Evolutionary conservation across 2,329 filamentous ascomycete genomes (phyloP).

Genomic region (Phyllosticta capitalensis): DNA sequence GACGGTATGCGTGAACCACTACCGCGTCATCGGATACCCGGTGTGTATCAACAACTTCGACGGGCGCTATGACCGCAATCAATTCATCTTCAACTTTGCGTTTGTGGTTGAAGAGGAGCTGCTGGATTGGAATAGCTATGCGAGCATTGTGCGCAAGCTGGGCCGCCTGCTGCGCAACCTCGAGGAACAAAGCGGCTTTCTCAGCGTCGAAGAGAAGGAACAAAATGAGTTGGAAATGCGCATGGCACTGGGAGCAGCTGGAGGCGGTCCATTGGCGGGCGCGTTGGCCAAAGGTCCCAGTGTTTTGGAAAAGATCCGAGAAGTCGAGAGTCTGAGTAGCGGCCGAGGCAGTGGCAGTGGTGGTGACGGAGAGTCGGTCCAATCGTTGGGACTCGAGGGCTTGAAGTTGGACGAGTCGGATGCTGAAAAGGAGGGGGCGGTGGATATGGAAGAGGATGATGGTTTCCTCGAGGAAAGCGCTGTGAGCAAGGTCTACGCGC

Average conservation of each 20-base stretch:
- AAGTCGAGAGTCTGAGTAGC: background rate
- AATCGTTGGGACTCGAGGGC: constrained; percentile 1
- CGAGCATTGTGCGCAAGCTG: constrained; percentile 75
- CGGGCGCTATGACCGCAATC: constrained; percentile 76
- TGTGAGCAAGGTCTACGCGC: constrained; percentile 50
- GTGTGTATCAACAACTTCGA: constrained; percentile 67
- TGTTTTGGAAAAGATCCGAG: background rate
- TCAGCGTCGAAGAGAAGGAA: constrained; percentile 51
- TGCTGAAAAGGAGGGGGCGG: constrained; percentile 16
- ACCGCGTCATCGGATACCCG: constrained; percentile 77
- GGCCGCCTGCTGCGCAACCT: constrained; percentile 78
- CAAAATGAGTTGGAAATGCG: background rate
- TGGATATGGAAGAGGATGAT: constrained; percentile 13
- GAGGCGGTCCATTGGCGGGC: background rate
- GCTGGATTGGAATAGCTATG: constrained; percentile 65
- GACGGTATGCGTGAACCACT: constrained; percentile 63
- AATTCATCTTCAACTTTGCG: constrained; percentile 98
- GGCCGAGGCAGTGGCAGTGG: background rate
- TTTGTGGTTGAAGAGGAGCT: constrained; percentile 62
- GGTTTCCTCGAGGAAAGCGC: constrained; percentile 26
- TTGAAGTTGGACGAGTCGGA: constrained; percentile 9
- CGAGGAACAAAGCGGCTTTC: constrained; percentile 82
- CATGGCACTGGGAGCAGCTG: background rate
- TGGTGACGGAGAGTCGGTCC: constrained; percentile 2
- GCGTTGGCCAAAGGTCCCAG: background rate